Percentiles rank a stretch among this genome's conserved stretches.
Conservation (phyloP, 2,329 filamentous ascomycete genomes). For the Aspergillus intermedius region DNA sequence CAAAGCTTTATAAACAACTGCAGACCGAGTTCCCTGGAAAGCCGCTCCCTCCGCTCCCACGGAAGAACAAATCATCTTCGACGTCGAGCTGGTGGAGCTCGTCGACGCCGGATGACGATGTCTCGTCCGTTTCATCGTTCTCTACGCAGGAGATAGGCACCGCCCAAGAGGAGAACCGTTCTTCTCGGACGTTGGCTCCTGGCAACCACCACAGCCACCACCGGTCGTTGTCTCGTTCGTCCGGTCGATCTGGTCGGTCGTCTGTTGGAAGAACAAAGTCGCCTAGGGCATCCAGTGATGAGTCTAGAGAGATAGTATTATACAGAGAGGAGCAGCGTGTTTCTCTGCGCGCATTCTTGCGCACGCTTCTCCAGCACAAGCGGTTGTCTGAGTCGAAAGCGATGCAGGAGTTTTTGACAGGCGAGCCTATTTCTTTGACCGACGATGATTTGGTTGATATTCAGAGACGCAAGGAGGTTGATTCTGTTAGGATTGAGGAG, state of each 20-base stretch:
- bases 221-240: slow-evolving; percentile 21
- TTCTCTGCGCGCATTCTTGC: slow-evolving; percentile 83
- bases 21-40: slow-evolving; percentile 85
- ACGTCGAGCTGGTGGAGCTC: slow-evolving; percentile 54
- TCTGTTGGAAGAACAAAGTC: slow-evolving; percentile 18
- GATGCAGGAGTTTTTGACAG: slow-evolving; percentile 75
- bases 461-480: slow-evolving; percentile 68
- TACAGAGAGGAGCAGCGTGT: slow-evolving; percentile 87
- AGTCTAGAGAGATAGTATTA: slow-evolving; percentile 48
- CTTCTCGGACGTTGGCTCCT: slow-evolving; percentile 27
- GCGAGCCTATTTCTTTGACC: slow-evolving; percentile 63
- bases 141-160: slow-evolving; percentile 59
- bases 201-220: slow-evolving; percentile 18
- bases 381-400: slow-evolving; percentile 76
- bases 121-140: slow-evolving; percentile 70
- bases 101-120: slow-evolving; percentile 55
- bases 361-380: slow-evolving; percentile 75
- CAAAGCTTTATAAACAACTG: slow-evolving; percentile 68
- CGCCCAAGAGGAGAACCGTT: slow-evolving; percentile 30
- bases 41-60: slow-evolving; percentile 75
- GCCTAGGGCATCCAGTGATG: slow-evolving; percentile 38
- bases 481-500: slow-evolving; percentile 83
- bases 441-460: slow-evolving; percentile 84
- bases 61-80: slow-evolving; percentile 76
- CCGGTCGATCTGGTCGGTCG: neutral